A percentile compares a stretch with the other conserved stretches of the same genome.
Conservation (phyloP, 305 asterid genomes). For the Fraxinus dipetala region DNA sequence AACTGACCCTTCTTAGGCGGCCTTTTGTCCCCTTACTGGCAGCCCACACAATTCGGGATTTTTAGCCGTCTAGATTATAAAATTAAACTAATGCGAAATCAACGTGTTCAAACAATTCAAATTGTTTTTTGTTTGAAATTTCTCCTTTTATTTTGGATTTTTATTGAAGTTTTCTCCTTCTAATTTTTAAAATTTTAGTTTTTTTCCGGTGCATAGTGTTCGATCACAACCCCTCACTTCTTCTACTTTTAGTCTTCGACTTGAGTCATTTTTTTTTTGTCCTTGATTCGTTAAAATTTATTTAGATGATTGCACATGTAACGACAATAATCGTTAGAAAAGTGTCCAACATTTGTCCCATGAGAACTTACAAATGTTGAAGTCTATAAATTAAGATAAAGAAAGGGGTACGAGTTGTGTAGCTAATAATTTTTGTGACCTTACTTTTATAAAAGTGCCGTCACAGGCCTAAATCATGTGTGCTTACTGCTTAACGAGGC, state of each 20-base stretch:
- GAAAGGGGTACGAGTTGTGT: background rate
- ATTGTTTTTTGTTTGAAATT: background rate
- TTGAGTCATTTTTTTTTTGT: too few relatives aligned
- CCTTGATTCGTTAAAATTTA: background rate
- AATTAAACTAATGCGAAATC: background rate
- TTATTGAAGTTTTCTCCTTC: background rate
- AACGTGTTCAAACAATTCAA: background rate
- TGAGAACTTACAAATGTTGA: background rate
- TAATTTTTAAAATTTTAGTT: background rate
- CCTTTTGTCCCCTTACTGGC: conserved; percentile 26
- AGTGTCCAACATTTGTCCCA: background rate
- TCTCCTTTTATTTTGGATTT: background rate
- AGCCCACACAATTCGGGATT: background rate
- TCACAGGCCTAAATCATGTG: too few relatives aligned
- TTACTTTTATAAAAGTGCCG: too few relatives aligned
- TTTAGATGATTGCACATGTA: too few relatives aligned
- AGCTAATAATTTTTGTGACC: background rate
- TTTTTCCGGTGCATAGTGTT: background rate
- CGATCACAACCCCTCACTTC: background rate
- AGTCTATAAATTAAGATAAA: background rate
- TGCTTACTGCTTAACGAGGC: too few relatives aligned
- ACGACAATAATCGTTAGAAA: background rate
- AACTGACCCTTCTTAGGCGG: conserved; percentile 24
- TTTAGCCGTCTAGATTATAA: background rate
- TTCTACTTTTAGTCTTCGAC: too few relatives aligned